Base-by-base conservation (phyloP, 768 basidiomycete species). In the Lactarius sanguifluus region DNA sequence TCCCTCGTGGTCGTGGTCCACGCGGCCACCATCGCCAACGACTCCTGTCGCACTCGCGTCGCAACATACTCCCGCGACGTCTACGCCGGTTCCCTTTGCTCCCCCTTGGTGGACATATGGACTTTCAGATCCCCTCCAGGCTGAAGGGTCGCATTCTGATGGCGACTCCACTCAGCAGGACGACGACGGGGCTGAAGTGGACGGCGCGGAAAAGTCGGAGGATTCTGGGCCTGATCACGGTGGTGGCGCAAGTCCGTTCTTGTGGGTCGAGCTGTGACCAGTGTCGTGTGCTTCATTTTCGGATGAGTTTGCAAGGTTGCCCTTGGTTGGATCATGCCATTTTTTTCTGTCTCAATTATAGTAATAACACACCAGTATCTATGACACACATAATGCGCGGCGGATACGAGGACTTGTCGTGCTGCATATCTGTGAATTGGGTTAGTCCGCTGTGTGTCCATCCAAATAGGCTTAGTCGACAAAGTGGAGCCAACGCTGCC, bases 201-300 rank as follows among this genome's bases (percentile, higher is more conserved):
- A 69, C 30, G 62, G 36, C 20, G 60, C 60, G n/a, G 68, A 69
- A n/a, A 69, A 69, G 52, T 57, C 57, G 12, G 68, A 69, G 20
- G 68, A 66, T 40, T 20, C 47, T 43, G 61, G 50, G 15, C 25
- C 61, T 28, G 57, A n/a, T 25, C 7, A 36, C 16, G 38, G n/a
- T n/a, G 18, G 61, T 23, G 12, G 47, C 12, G 23, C 23, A 25
- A 47, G 50, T 54, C 57, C 36, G 28, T 54, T 66, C 30, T 47
- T 15, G 12, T 69, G 68, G 68, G 68, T 66, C 7, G 68, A 69
- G 52, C 65, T 61, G 2, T 66, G 50, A 66, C 13, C 30, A n/a
- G 12, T 23, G 8, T n/a, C 38, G 52, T 13, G 38, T 50, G 12
- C n/a, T n/a, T 23, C 47, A 50, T 50, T 23, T 50, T 23, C n/a